Conservation (phyloP, 441 rosid species). For the Bocquillonia castaneifolia region DNA sequence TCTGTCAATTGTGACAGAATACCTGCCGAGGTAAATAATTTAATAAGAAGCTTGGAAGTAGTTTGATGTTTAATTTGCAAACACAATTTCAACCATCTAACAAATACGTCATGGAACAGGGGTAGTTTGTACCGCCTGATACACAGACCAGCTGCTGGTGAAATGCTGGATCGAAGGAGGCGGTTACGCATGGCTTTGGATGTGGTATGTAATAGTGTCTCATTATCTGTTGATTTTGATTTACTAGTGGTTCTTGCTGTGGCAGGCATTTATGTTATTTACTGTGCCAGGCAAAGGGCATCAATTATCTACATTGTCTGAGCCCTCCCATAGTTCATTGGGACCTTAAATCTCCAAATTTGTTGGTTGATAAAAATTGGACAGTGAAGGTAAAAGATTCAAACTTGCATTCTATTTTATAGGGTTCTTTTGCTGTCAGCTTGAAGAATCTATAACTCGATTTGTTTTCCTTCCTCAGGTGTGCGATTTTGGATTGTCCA, state of each 20-base stretch:
- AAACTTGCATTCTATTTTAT: background rate
- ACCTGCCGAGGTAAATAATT: slow-evolving; percentile 70
- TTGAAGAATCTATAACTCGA: slow-evolving; percentile 11
- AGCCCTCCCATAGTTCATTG: slow-evolving; percentile 91
- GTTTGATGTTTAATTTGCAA: background rate
- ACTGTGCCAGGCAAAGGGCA: slow-evolving; percentile 81
- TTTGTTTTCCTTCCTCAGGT: slow-evolving; percentile 44
- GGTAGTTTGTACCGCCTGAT: slow-evolving; percentile 89
- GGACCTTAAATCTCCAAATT: slow-evolving; percentile 95
- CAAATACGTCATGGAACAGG: slow-evolving; percentile 38
- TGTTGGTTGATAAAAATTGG: slow-evolving; percentile 94
- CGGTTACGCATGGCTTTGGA: slow-evolving; percentile 90
- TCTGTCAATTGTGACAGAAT: slow-evolving; percentile 89
- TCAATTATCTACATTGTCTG: slow-evolving; percentile 89
- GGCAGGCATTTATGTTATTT: slow-evolving; percentile 19
- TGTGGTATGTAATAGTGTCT: slow-evolving; percentile 54
- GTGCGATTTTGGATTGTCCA: slow-evolving; percentile 91
- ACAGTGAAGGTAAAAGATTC: slow-evolving; percentile 62
- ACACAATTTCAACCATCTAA: slow-evolving; percentile 1
- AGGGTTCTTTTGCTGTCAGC: background rate
- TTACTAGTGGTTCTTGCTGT: background rate
- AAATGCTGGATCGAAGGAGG: slow-evolving; percentile 76
- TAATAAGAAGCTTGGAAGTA: background rate
- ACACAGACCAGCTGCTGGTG: slow-evolving; percentile 84
- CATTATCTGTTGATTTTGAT: background rate